These are phyloP conservation scores for Phellopilus nigrolimitatus DNA, from an alignment of 1,284 basidiomycete species.

Conservation along the genomic window DNA sequence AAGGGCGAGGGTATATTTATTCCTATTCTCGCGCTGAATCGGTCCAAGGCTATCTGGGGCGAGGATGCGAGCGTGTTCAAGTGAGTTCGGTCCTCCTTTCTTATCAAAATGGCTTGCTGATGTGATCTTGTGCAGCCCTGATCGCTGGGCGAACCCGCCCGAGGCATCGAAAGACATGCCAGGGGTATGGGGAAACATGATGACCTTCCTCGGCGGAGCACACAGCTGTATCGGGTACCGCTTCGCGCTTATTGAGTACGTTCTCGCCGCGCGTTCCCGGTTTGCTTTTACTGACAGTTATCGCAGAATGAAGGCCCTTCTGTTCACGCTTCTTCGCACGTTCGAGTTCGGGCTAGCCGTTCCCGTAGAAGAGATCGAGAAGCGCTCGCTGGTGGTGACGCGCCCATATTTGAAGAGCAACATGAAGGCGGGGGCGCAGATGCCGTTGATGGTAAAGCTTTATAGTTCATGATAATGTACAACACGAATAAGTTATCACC, in stretches of 20 bases:
- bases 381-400: conserved; percentile 21
- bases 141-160: conserved; percentile 29
- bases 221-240: conserved; percentile 37
- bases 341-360: conserved; percentile 25
- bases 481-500: no score
- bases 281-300: not conserved
- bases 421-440: conserved; percentile 21
- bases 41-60: conserved; percentile 36
- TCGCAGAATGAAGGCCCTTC: conserved; percentile 26
- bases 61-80: conserved; percentile 35
- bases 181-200: conserved; percentile 28
- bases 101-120: not conserved
- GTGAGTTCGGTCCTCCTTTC: not conserved
- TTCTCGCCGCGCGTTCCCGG: not conserved
- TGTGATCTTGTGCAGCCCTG: conserved; percentile 24
- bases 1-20: conserved; percentile 30
- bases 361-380: conserved; percentile 24
- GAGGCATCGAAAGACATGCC: conserved; percentile 25
- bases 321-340: conserved; percentile 24
- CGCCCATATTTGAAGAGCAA: conserved; percentile 24
- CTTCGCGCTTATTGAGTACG: conserved; percentile 39
- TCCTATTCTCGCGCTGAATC: conserved; percentile 34
- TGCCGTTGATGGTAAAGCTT: conserved; percentile 25
- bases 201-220: conserved; percentile 31
- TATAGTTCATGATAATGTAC: no score